Base-by-base conservation (phyloP, 2,329 filamentous ascomycete genomes). In the Clonostachys rhizophaga region DNA sequence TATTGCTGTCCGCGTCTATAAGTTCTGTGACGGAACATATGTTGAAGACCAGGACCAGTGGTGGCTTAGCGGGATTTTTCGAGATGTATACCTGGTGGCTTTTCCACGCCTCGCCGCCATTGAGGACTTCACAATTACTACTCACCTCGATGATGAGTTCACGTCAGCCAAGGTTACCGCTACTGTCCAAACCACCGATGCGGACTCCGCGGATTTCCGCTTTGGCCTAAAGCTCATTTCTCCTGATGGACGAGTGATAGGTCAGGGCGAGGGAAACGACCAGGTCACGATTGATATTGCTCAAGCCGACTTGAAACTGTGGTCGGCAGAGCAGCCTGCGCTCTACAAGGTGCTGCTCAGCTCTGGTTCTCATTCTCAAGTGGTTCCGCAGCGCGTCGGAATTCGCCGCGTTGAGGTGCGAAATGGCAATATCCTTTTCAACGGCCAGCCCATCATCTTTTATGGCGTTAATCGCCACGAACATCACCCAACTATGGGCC, bases 381-480 rank as follows among this genome's bases (percentile, higher is more conserved):
- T 61, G 12, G 64, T 83, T n/a, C 54, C 61, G 3, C 81, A 86
- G 43, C 71, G 68, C 5, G 65, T 86, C 11, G 84, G 84, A 1
- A 87, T 88, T 63, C 77, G 83, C 34, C 73, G 75, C 42, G 75
- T 86, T 4, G 81, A 87, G 62, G 70, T 85, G 44, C 79, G 76
- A 47, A 69, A 81, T 43, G 79, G 81, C 1, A 61, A 83, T 40
- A 69, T 86, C 53, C 71, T 70, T 20, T 81, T 87, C 53, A 87
- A 87, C 48, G 83, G 84, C 6, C 69, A 71, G 30, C 68, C 76
- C 2, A 73, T 88, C 44, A 71, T 79, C 3, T 70, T 89, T 52
- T 74, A 79, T 24, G 85, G 84, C 14, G 79, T 81, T 14, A 88
- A 88, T 59, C 70, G 84, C 14, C 86, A 89, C 55, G 86, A 89